Percentiles rank a stretch among this genome's conserved stretches.
These are phyloP conservation scores for Lasiodiplodia citricola DNA, from an alignment of 2,329 filamentous ascomycete genomes.

Conservation along the genomic window DNA sequence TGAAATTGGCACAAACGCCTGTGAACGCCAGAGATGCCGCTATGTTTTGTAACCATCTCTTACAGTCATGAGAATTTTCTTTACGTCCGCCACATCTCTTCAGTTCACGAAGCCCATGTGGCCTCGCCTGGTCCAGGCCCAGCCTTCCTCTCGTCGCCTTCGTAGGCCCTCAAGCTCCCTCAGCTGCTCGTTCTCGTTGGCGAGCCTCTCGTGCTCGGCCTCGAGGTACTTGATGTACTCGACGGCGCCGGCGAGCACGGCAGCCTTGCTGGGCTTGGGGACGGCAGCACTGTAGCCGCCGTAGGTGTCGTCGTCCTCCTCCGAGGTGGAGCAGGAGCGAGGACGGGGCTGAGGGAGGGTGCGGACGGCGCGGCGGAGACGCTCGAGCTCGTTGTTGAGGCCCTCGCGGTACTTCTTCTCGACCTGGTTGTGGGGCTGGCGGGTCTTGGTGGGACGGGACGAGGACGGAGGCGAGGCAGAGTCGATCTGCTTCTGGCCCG, in stretches of 20 bases:
- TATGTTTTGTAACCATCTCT: neutral
- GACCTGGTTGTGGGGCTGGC: constrained; percentile 44
- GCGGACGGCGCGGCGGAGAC: constrained; percentile 37
- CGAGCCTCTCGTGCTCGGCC: constrained; percentile 28
- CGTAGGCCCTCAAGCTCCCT: constrained; percentile 28
- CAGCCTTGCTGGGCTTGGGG: constrained; percentile 32
- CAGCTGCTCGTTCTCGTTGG: constrained; percentile 37
- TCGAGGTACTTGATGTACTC: constrained; percentile 30
- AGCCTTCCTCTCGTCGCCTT: constrained; percentile 22
- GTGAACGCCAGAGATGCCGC: constrained; percentile 15
- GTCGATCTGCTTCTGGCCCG: constrained; percentile 19
- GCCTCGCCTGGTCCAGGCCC: constrained; percentile 23
- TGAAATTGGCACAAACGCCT: constrained; percentile 9
- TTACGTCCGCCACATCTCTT: neutral
- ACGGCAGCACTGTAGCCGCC: constrained; percentile 22
- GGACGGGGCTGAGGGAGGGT: constrained; percentile 40
- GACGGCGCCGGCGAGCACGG: constrained; percentile 30
- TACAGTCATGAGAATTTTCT: constrained; percentile 9
- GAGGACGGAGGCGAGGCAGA: constrained; percentile 14
- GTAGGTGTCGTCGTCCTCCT: constrained; percentile 17
- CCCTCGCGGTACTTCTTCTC: constrained; percentile 41
- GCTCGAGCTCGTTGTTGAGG: constrained; percentile 40
- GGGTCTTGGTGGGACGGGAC: constrained; percentile 28
- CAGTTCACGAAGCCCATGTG: constrained; percentile 23
- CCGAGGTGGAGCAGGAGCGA: constrained; percentile 30